Percentiles rank a stretch among this genome's conserved stretches.
phyloP scores from a whole-genome alignment of 1,284 basidiomycete genomes.

The Clitocybe nebularis region DNA sequence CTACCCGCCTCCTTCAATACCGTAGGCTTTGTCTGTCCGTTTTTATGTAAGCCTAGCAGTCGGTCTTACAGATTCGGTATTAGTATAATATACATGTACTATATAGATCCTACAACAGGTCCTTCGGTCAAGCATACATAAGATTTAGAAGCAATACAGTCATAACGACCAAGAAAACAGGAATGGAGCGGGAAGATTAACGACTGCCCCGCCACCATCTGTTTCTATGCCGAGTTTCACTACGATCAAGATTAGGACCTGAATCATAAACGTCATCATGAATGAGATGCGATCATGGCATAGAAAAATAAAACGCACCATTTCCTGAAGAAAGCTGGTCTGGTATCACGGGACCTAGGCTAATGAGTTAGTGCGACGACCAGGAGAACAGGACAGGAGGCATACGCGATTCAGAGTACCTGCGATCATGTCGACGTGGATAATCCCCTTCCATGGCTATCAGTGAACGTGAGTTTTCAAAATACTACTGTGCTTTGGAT shows the following conservation, averaged over 20 bases:
- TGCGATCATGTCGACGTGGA: slow-evolving; percentile 8
- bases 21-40: too few species aligned
- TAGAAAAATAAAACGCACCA: background rate
- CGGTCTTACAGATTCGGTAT: too few species aligned
- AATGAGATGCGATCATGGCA: background rate
- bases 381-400: background rate
- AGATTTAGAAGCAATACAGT: background rate
- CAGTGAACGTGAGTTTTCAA: slow-evolving; percentile 13
- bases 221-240: slow-evolving; percentile 22
- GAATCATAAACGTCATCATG: slow-evolving; percentile 1
- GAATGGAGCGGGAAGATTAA: slow-evolving; percentile 5
- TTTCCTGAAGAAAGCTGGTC: slow-evolving; percentile 15
- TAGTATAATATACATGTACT: too few species aligned
- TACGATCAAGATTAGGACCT: slow-evolving; percentile 16
- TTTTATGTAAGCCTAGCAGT: too few species aligned
- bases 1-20: background rate
- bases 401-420: slow-evolving; percentile 15
- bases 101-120: background rate
- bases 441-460: slow-evolving; percentile 17
- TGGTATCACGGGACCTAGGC: slow-evolving; percentile 15
- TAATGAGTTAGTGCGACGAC: slow-evolving; percentile 11
- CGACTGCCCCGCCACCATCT: slow-evolving; percentile 21
- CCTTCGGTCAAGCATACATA: background rate
- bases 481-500: too few species aligned
- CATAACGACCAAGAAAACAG: background rate